phyloP scores from a whole-genome alignment of 83 land plant species.

The Picea mariana region DNA sequence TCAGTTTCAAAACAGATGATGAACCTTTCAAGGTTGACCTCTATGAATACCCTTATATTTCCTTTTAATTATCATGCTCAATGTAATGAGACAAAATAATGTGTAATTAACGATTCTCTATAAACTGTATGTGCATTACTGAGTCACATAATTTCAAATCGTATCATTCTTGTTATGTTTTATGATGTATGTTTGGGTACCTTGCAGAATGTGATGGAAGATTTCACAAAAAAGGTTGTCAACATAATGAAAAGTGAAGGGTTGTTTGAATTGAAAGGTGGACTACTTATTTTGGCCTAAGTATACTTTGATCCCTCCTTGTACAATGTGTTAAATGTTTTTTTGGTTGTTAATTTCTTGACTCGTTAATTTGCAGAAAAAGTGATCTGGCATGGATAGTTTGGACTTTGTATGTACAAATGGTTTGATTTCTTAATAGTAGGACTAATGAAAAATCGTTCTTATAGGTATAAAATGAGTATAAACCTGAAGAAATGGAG shows the following conservation, averaged over 20 bases:
- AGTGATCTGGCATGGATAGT: neutral
- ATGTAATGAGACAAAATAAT: neutral
- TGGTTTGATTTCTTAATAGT: slow-evolving; percentile 3
- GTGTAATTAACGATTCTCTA: neutral
- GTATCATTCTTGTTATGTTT: too few relatives aligned
- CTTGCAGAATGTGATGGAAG: slow-evolving; percentile 60
- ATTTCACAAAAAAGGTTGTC: slow-evolving; percentile 52
- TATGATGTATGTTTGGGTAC: neutral
- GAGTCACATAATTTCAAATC: neutral
- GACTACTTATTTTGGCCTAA: slow-evolving; percentile 76
- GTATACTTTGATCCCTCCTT: slow-evolving; percentile 10
- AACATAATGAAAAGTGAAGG: slow-evolving; percentile 71
- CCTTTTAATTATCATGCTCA: too few relatives aligned
- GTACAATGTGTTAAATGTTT: neutral
- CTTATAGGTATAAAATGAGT: slow-evolving; percentile 19
- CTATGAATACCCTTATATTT: neutral
- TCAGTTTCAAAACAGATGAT: slow-evolving; percentile 38
- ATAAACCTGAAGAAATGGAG: neutral
- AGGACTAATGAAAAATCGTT: slow-evolving; percentile 64
- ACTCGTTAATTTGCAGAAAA: neutral
- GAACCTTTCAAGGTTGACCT: slow-evolving; percentile 35
- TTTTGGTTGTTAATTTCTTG: neutral
- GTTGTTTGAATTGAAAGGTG: slow-evolving; percentile 68
- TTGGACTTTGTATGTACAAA: neutral
- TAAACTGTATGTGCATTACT: neutral